Base-by-base conservation (phyloP, 371 early-diverging fungal genomes). In the Dichotomocladium elegans region DNA sequence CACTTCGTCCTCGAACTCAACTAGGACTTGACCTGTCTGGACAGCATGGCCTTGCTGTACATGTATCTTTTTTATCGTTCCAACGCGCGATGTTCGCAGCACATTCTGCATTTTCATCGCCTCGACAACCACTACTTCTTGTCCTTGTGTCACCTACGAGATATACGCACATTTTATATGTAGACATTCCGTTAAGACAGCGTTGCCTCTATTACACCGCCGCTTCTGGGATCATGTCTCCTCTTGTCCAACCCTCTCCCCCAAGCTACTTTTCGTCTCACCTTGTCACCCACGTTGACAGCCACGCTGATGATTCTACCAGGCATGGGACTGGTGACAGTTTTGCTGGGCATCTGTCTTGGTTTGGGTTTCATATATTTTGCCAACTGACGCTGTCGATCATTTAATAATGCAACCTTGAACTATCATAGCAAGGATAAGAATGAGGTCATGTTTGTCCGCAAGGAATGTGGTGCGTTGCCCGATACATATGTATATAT, bases 41-140 rank as follows among this genome's bases (percentile, higher is more conserved):
- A 98, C 97, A 17, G 84, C 81, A 34, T 74, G 76, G 3, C 93
- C 93, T 6, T 80, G 68, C 58, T 78, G 61, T 10, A 94, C 91
- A 58, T 78, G 64, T 14, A 98, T 81, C 29, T 83, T 83, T 68
- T 88, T 90, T 58, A 98, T 76, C 44, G 76, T 85, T 42, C 95
- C 96, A 4, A 78, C 83, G 7, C 83, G 78, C 5, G 91, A 79
- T 8, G 95, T 86, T 3, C 90, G 79, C 41, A 98, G 64, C 6
- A 95, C 91, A 59, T 98, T 95, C 59, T 96, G 95, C 98, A 97
- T 97, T 77, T 98, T 98, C 98, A 98, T 98, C 22, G 98, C 98
- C 71, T 98, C 98, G 4, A 98, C 91, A 0, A 94, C 88, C 0
- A 88, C 90, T 8, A 98, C 64, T 58, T 93, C 94, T 4, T 74